phyloP scores from a whole-genome alignment of 2,329 filamentous ascomycete genomes.

The Venturia carpophila region DNA sequence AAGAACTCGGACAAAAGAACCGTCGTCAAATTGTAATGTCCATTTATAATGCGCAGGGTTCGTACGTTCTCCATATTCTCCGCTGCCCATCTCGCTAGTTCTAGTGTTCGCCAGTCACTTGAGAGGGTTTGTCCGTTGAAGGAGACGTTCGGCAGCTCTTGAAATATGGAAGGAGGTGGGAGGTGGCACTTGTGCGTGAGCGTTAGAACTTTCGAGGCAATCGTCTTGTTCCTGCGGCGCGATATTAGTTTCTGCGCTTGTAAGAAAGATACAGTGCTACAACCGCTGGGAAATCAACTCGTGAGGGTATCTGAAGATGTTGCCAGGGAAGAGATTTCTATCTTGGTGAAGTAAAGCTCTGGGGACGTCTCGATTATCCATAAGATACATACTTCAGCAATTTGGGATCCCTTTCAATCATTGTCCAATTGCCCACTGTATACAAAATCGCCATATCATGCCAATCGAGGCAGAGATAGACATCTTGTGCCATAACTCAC shows the following conservation, averaged over 20 bases:
- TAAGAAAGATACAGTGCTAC: not conserved
- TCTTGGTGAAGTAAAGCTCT: not conserved
- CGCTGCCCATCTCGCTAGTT: constrained; percentile 33
- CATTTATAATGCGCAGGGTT: constrained; percentile 38
- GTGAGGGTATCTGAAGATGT: not conserved
- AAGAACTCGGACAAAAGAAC: constrained; percentile 36
- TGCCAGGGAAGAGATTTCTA: not conserved
- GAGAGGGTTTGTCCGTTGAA: constrained; percentile 36
- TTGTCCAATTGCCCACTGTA: not conserved
- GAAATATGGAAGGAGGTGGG: constrained; percentile 38
- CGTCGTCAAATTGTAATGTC: constrained; percentile 36
- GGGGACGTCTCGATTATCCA: not conserved
- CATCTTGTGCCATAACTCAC: constrained; percentile 23
- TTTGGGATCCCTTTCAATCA: not conserved
- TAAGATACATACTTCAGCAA: not conserved
- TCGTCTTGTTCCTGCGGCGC: constrained; percentile 29
- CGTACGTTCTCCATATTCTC: constrained; percentile 37
- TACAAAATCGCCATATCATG: not conserved
- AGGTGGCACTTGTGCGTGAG: constrained; percentile 41
- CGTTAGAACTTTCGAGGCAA: constrained; percentile 37
- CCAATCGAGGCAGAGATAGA: not conserved
- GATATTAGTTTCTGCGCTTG: constrained; percentile 20
- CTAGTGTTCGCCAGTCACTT: constrained; percentile 33
- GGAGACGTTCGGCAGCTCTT: constrained; percentile 34
- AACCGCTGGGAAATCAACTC: not conserved